phyloP scores from a whole-genome alignment of 805 yeast genomes.

The Pichia gijzeniarum region DNA sequence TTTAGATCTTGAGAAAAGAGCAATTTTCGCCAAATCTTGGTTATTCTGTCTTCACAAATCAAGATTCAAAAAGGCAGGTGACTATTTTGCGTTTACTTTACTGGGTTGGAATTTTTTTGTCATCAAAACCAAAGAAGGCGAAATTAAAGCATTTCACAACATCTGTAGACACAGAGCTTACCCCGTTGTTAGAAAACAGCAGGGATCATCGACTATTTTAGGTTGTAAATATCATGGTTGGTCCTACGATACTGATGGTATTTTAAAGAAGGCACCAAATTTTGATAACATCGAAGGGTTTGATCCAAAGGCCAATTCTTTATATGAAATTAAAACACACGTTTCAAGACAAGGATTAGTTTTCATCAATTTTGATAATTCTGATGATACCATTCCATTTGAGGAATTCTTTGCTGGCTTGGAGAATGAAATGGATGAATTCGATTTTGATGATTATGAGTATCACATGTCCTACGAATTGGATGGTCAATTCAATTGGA shows the following conservation, averaged over 20 bases:
- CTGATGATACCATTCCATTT: slow-evolving; percentile 39
- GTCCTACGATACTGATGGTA: slow-evolving; percentile 58
- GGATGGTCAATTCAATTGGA: slow-evolving; percentile 61
- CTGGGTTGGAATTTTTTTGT: slow-evolving; percentile 51
- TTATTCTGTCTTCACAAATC: slow-evolving; percentile 44
- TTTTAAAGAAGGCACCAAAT: slow-evolving; percentile 54
- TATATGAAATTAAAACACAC: slow-evolving; percentile 49
- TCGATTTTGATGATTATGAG: slow-evolving; percentile 54
- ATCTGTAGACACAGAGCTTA: slow-evolving; percentile 62
- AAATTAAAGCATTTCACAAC: slow-evolving; percentile 55
- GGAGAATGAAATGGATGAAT: slow-evolving; percentile 47
- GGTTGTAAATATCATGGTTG: slow-evolving; percentile 63
- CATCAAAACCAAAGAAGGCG: slow-evolving; percentile 46
- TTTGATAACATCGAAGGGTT: slow-evolving; percentile 55
- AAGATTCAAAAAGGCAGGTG: slow-evolving; percentile 53
- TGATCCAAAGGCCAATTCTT: slow-evolving; percentile 47
- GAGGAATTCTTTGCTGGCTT: slow-evolving; percentile 48
- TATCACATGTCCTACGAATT: slow-evolving; percentile 60
- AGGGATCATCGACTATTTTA: slow-evolving; percentile 50
- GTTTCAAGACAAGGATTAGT: slow-evolving; percentile 51
- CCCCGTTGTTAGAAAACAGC: slow-evolving; percentile 52
- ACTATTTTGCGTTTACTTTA: slow-evolving; percentile 44
- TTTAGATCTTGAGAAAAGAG: slow-evolving; percentile 51
- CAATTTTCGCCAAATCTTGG: slow-evolving; percentile 54
- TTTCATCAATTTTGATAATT: slow-evolving; percentile 47